phyloP scores from a whole-genome alignment of 495 filamentous ascomycete genomes.

The Hypoxylon crocopeplum region DNA sequence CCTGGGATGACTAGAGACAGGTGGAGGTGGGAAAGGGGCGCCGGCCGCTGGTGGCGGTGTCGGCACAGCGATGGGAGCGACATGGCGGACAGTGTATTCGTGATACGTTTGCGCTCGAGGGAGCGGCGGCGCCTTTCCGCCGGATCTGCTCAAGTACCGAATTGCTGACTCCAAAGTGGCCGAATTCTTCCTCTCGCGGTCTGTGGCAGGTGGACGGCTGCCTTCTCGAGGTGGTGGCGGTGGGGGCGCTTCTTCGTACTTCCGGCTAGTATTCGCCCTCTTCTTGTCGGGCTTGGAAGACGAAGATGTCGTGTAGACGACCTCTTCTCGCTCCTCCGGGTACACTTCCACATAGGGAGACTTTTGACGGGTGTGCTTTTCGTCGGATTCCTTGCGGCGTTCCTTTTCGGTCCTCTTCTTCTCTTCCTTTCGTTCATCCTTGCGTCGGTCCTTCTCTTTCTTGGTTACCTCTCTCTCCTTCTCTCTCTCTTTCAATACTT shows the following conservation, averaged over 20 bases:
- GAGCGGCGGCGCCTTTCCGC: slow-evolving; percentile 33
- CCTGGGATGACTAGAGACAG: slow-evolving; percentile 15
- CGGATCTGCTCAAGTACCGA: slow-evolving; percentile 37
- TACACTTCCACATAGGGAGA: slow-evolving; percentile 44
- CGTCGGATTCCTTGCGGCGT: slow-evolving; percentile 45
- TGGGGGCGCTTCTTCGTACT: slow-evolving; percentile 43
- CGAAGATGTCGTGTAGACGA: slow-evolving; percentile 23
- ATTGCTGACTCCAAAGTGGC: slow-evolving; percentile 33
- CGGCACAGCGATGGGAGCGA: slow-evolving; percentile 45
- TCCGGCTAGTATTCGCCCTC: slow-evolving; percentile 48
- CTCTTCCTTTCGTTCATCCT: slow-evolving; percentile 40
- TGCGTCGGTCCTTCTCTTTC: slow-evolving; percentile 35
- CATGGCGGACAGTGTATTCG: slow-evolving; percentile 29
- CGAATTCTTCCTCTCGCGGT: slow-evolving; percentile 39
- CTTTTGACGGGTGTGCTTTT: slow-evolving; percentile 45
- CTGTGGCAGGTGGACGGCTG: slow-evolving; percentile 18
- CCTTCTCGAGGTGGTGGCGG: slow-evolving; percentile 23
- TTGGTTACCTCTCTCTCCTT: slow-evolving; percentile 28
- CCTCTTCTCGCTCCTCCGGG: slow-evolving; percentile 44
- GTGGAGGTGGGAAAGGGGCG: slow-evolving; percentile 32
- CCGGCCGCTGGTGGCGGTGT: slow-evolving; percentile 40
- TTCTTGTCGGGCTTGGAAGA: slow-evolving; percentile 49
- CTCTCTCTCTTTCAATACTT: slow-evolving; percentile 39
- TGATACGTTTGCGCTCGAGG: slow-evolving; percentile 40
- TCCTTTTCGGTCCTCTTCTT: slow-evolving; percentile 45